These are phyloP conservation scores for Pleurotus platypus DNA, from an alignment of 768 basidiomycete species.

Conservation along the genomic window DNA sequence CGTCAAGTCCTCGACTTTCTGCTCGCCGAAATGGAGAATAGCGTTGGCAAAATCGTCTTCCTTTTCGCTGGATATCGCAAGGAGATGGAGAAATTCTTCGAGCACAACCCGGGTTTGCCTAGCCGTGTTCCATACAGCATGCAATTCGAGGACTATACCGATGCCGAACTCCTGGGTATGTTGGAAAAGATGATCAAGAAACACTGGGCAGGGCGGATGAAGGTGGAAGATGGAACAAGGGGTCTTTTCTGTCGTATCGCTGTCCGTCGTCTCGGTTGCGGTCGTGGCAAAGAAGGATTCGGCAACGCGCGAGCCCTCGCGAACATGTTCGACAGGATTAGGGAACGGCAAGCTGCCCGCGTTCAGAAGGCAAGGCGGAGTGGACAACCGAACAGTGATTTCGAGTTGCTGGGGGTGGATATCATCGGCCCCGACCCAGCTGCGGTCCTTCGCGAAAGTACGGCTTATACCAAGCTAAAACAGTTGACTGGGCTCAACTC, in stretches of 20 bases:
- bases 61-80: conserved; percentile 69
- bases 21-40: conserved; percentile 74
- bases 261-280: conserved; percentile 57
- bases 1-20: conserved; percentile 64
- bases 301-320: conserved; percentile 65
- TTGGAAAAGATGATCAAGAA: conserved; percentile 44
- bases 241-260: conserved; percentile 57
- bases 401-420: conserved; percentile 49
- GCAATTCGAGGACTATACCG: conserved; percentile 58
- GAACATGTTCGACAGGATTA: conserved; percentile 42
- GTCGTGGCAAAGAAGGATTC: conserved; percentile 56
- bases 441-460: conserved; percentile 37
- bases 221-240: conserved; percentile 46
- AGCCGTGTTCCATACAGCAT: conserved; percentile 67
- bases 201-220: conserved; percentile 46
- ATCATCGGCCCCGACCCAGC: conserved; percentile 66
- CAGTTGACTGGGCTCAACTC: conserved; percentile 48
- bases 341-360: conserved; percentile 51
- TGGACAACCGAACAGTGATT: conserved; percentile 43
- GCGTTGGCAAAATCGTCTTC: conserved; percentile 60
- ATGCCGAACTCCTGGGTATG: conserved; percentile 54
- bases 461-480: conserved; percentile 51
- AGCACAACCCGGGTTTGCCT: conserved; percentile 66
- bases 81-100: conserved; percentile 76
- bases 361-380: conserved; percentile 34